phyloP scores from a whole-genome alignment of 257 asterid genomes.

The Ehretia macrophylla region DNA sequence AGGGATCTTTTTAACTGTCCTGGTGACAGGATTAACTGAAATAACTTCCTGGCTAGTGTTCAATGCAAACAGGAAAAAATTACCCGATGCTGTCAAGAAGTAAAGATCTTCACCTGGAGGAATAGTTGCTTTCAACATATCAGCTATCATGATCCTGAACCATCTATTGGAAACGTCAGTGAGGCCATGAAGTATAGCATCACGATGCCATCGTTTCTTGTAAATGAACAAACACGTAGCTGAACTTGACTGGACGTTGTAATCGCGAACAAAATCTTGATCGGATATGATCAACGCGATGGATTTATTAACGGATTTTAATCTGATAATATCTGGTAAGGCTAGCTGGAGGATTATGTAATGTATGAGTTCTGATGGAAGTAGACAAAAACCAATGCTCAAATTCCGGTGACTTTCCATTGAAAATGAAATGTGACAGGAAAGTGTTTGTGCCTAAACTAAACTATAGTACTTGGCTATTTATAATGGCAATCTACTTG shows the following conservation, averaged over 20 bases:
- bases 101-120: conserved; percentile 46
- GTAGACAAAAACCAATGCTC: conserved; percentile 36
- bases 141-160: conserved; percentile 30
- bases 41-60: conserved; percentile 36
- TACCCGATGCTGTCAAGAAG: conserved; percentile 38
- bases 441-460: too few relatives aligned
- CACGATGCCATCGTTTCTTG: conserved; percentile 37
- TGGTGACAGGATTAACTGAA: conserved; percentile 32
- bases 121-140: conserved; percentile 27
- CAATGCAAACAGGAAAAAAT: conserved; percentile 37
- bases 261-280: conserved; percentile 29
- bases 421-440: too few relatives aligned
- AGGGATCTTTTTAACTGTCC: conserved; percentile 30
- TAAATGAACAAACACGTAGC: conserved; percentile 38
- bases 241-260: conserved; percentile 25
- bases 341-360: conserved; percentile 33
- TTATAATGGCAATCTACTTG: too few relatives aligned
- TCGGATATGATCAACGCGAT: conserved; percentile 27
- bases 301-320: conserved; percentile 31
- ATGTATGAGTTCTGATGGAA: conserved; percentile 40
- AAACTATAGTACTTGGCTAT: too few relatives aligned
- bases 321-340: conserved; percentile 31
- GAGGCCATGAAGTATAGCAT: conserved; percentile 36
- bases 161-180: conserved; percentile 25
- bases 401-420: conserved; percentile 33